Percentiles rank a stretch among this genome's conserved stretches.
Conservation (phyloP, 2,329 filamentous ascomycete genomes). For the Nemania diffusa region DNA sequence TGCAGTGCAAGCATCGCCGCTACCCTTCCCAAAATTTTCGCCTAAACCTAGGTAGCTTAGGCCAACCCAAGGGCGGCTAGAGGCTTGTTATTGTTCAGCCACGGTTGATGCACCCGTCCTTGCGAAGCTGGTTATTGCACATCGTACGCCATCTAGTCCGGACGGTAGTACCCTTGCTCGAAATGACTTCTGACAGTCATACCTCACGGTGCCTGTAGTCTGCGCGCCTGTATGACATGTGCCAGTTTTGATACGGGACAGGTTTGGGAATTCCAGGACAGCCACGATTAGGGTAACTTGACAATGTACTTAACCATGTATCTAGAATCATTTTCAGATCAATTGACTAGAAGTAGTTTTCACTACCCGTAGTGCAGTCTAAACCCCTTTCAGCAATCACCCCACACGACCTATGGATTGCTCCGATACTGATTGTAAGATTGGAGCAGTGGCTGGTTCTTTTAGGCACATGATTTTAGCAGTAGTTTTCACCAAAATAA, state of each 20-base stretch:
- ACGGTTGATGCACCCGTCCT: slow-evolving; percentile 24
- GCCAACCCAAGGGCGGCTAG: slow-evolving; percentile 9
- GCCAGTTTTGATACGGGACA: slow-evolving; percentile 21
- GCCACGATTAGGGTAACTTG: no score
- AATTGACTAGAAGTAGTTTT: no score
- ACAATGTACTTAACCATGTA: slow-evolving; percentile 33
- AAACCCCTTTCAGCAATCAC: no score
- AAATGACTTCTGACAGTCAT: slow-evolving; percentile 22
- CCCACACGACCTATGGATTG: no score
- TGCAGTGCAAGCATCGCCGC: slow-evolving; percentile 40
- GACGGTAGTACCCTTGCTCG: slow-evolving; percentile 24
- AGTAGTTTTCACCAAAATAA: no score
- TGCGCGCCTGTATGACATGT: slow-evolving; percentile 11
- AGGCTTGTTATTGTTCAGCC: slow-evolving; percentile 20
- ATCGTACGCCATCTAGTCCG: slow-evolving; percentile 6
- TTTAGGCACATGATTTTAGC: no score
- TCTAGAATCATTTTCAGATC: no score
- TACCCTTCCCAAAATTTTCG: slow-evolving; percentile 35
- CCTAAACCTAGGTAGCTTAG: slow-evolving; percentile 27
- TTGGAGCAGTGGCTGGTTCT: no score
- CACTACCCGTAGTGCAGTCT: no score
- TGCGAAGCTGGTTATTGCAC: slow-evolving; percentile 24
- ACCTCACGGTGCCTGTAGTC: slow-evolving; percentile 25
- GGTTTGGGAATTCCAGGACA: slow-evolving; percentile 3
- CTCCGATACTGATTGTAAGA: background rate